Base-by-base conservation (phyloP, 2,329 filamentous ascomycete genomes). In the Sporothrix pseudoabietina region DNA sequence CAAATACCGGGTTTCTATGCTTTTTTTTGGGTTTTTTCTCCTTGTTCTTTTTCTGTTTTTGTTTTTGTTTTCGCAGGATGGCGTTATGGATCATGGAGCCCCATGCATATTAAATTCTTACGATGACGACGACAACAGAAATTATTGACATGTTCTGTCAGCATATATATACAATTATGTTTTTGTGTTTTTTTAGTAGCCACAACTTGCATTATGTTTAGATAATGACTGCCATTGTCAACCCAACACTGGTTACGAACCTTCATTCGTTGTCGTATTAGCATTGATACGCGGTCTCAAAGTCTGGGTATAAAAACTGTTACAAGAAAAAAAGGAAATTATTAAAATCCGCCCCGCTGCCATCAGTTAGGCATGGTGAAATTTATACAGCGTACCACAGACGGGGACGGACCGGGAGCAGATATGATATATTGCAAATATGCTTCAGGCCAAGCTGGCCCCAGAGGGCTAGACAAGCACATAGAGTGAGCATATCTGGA, bases 401-500 rank as follows among this genome's bases (percentile, higher is more conserved):
- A 44, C 41, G 10, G 41, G 41, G 35, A 2, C 35, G 35, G 35
- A 8, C 5, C 35, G 41, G 41, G 3, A 14, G 49, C 49, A n/a
- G 19, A 22, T 52, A 19, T 52, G 19, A n/a, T 7, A 52, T 22
- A n/a, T n/a, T 22, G n/a, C 16, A 19, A 52, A 19, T 5, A 6
- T 8, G 7, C 49, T 8, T 16, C 19, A 1, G 6, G 9, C 3
- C 10, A 30, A 30, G 8, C 10, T 19, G 14, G 47, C 8, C 19
- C 19, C 16, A 10, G 4, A 14, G 5, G 5, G 16, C 8, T 80
- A 86, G 68, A 87, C 78, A 66, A 87, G 81, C 39, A 87, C 86
- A 75, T 87, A 87, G 19, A 87, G 82, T 4, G 86, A 85, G 76
- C 86, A 87, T 61, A 87, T 87, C 85, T 87, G 59, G 8, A 32